Percentiles rank a stretch among this genome's conserved stretches.
These are phyloP conservation scores for Geosmithia putterillii DNA, from an alignment of 2,329 filamentous ascomycete species.

Conservation along the genomic window DNA sequence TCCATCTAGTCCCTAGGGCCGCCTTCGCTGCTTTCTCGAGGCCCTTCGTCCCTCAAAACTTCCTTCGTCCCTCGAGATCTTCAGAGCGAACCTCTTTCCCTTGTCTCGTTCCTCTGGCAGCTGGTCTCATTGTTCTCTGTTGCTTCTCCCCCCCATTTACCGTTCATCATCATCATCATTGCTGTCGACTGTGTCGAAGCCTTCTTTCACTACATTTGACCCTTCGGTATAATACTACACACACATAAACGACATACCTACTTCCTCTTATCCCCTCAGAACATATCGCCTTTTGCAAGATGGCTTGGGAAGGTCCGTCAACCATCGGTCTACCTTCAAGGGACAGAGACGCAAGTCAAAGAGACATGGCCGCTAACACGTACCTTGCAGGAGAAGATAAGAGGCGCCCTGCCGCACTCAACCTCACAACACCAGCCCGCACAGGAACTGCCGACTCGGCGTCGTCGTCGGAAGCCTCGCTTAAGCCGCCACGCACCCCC, in stretches of 20 bases:
- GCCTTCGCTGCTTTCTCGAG: constrained; percentile 7
- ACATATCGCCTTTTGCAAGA: constrained; percentile 9
- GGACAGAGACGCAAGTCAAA: neutral
- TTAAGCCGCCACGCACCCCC: constrained; percentile 64
- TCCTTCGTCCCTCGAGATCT: constrained; percentile 19
- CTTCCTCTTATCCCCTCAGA: too few species aligned
- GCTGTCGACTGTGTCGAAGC: constrained; percentile 6
- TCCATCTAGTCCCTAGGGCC: constrained; percentile 11
- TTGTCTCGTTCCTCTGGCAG: constrained; percentile 33
- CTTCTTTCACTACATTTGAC: constrained; percentile 1
- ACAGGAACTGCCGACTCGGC: constrained; percentile 36
- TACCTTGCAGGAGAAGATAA: constrained; percentile 30
- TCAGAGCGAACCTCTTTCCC: constrained; percentile 14
- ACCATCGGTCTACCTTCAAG: neutral
- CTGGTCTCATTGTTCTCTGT: constrained; percentile 37
- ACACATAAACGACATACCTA: neutral
- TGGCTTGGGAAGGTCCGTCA: constrained; percentile 27
- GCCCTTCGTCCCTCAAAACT: constrained; percentile 33
- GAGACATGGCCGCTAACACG: neutral
- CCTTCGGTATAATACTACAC: neutral
- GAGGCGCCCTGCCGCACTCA: constrained; percentile 43
- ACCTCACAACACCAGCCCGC: constrained; percentile 36
- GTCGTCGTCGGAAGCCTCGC: constrained; percentile 39
- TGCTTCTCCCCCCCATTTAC: constrained; percentile 15
- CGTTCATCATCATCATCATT: constrained; percentile 4